Evolutionary conservation across 441 rosid genomes (phyloP), one percentile per base, ranked within the genome.

Genomic region (Codiaeum variegatum): DNA sequence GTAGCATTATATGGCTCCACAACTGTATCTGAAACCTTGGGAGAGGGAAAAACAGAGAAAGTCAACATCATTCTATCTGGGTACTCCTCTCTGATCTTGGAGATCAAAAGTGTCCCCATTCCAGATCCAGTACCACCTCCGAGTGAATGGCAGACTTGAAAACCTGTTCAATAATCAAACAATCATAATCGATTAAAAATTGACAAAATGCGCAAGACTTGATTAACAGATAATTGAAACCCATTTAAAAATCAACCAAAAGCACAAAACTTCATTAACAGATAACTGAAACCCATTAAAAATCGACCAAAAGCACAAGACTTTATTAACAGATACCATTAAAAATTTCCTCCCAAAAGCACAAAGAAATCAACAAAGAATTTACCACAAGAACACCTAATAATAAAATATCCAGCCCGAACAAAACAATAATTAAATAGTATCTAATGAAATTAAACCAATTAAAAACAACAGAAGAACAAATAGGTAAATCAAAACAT

Each of bases 71-170:
- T 90, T 24, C 91, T 83, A 65, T 87, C 96, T 0, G 96, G 95
- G 63, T 90, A 88, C 74, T 88, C 96, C 49, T 90, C 96, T 75
- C 93, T 82, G 36, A 90, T 90, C 87, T 90, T 90, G 3, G 93
- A 90, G 19, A 90, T 90, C 86, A 90, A 77, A 52, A 90, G 81
- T 5, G 95, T 90, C 55, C 95, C 95, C 95, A 90, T 90, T 62
- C 93, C 95, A 67, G 93, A 90, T 46, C 95, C 91, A 31, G 95
- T 90, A 47, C 95, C 95, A 40, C 92, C 95, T 29, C 95, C 95
- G 40, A 90, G 75, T 1, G 95, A 88, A 66, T 90, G 96, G 68
- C 96, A 88, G 42, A 91, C 96, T 74, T 91, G 93, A 64, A 91
- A 91, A 12, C 96, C 96, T 91, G 77, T 49, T 16, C 56, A 64